Evolutionary conservation across 2,329 filamentous ascomycete genomes (phyloP).

Genomic region (Paecilomyces sp.): DNA sequence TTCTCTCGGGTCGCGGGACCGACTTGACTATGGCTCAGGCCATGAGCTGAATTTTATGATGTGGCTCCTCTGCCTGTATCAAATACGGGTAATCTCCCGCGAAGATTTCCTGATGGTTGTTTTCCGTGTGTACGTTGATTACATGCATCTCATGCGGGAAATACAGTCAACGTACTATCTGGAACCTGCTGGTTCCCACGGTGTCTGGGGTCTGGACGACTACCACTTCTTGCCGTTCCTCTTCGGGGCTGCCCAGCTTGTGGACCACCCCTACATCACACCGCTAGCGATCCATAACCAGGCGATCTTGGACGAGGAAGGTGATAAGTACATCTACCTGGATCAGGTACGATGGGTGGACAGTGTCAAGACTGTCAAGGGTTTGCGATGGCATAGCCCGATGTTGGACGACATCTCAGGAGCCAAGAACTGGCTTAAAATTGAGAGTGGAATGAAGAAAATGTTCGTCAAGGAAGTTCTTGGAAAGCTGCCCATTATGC

Average conservation of each 20-base stretch:
- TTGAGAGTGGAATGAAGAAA: constrained; percentile 88
- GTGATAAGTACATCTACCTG: constrained; percentile 78
- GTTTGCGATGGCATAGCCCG: constrained; percentile 89
- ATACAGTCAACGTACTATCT: constrained; percentile 93
- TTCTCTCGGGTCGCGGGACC: constrained; percentile 74
- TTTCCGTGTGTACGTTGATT: constrained; percentile 71
- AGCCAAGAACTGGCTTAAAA: constrained; percentile 82
- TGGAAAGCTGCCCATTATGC: constrained; percentile 93
- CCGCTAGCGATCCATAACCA: constrained; percentile 79
- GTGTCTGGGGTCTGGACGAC: constrained; percentile 96
- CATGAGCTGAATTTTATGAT: constrained; percentile 97
- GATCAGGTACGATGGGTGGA: constrained; percentile 93
- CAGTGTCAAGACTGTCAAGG: constrained; percentile 90
- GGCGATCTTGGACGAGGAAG: constrained; percentile 79
- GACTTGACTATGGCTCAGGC: constrained; percentile 94
- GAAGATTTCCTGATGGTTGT: constrained; percentile 67
- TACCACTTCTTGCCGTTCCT: constrained; percentile 96
- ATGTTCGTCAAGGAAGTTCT: constrained; percentile 96
- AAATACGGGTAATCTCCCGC: constrained; percentile 58
- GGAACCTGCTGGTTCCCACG: constrained; percentile 92
- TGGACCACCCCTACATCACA: constrained; percentile 75
- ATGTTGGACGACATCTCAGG: constrained; percentile 98
- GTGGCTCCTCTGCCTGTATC: constrained; percentile 91
- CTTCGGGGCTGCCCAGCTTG: constrained; percentile 83
- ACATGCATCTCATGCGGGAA: constrained; percentile 77